Conservation (phyloP, 176 grass and related monocot species). For the Triticum urartu region DNA sequence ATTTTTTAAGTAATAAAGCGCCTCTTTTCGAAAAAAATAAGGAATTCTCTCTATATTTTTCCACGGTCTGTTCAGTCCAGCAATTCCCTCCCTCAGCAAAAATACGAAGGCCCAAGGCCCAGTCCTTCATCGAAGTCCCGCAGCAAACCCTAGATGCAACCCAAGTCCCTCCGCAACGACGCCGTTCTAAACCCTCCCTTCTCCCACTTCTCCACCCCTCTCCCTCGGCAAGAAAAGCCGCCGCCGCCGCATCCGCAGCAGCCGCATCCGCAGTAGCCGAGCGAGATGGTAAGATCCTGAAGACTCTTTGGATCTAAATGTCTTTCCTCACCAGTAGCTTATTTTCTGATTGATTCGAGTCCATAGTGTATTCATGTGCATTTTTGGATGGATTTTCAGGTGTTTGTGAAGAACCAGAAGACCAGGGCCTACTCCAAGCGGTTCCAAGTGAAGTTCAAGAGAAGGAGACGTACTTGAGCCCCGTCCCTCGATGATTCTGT, state of each 20-base stretch:
- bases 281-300: conserved; percentile 1
- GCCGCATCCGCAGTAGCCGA: not conserved
- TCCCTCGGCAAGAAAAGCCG: not conserved
- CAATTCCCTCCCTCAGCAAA: too few species aligned
- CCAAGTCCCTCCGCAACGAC: not conserved
- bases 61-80: too few species aligned
- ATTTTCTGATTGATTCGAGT: not conserved
- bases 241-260: not conserved
- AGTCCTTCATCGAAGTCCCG: not conserved
- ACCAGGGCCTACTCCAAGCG: conserved; percentile 63
- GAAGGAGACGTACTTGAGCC: conserved; percentile 42
- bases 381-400: conserved; percentile 16
- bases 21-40: too few species aligned
- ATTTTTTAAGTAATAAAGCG: too few species aligned
- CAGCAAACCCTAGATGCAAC: not conserved
- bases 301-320: not conserved
- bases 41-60: too few species aligned
- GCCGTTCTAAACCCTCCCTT: not conserved
- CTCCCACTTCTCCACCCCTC: not conserved
- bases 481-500: not conserved
- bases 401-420: conserved; percentile 58
- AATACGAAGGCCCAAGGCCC: not conserved
- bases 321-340: not conserved
- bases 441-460: conserved; percentile 72
- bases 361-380: not conserved